Conservation (phyloP, 1,284 basidiomycete species). For the Boletus smithii region DNA sequence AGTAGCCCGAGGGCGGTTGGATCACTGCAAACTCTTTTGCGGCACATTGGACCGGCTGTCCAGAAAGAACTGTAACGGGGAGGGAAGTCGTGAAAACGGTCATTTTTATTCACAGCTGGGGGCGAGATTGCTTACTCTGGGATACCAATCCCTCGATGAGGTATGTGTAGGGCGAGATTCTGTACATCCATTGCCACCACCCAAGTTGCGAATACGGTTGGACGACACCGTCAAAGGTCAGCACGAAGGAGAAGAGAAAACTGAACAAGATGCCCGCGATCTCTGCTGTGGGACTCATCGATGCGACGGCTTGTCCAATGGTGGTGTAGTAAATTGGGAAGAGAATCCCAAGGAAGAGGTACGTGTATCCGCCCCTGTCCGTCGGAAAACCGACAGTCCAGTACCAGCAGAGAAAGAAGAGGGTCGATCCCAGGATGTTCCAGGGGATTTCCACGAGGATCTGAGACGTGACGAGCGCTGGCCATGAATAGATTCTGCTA, state of each 20-base stretch:
- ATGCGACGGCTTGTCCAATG: conserved; percentile 60
- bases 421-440: conserved; percentile 55
- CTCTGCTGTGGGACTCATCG: conserved; percentile 63
- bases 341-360: conserved; percentile 45
- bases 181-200: conserved; percentile 87
- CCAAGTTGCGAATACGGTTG: conserved; percentile 63
- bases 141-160: conserved; percentile 57
- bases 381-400: conserved; percentile 62
- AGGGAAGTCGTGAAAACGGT: background rate
- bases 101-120: too few species aligned
- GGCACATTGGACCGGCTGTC: conserved; percentile 64
- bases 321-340: conserved; percentile 56
- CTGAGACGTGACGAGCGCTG: conserved; percentile 63
- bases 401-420: conserved; percentile 69
- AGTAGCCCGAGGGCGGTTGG: conserved; percentile 69
- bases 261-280: conserved; percentile 65
- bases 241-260: conserved; percentile 65
- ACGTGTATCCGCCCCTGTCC: conserved; percentile 53
- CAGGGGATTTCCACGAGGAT: conserved; percentile 64
- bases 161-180: conserved; percentile 75
- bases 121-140: conserved; percentile 36
- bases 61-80: conserved; percentile 42
- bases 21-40: conserved; percentile 59
- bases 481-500: conserved; percentile 83
- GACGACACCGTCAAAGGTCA: conserved; percentile 65